These are phyloP conservation scores for Stellera chamaejasme DNA, from an alignment of 345 rosid genomes.

Conservation along the genomic window DNA sequence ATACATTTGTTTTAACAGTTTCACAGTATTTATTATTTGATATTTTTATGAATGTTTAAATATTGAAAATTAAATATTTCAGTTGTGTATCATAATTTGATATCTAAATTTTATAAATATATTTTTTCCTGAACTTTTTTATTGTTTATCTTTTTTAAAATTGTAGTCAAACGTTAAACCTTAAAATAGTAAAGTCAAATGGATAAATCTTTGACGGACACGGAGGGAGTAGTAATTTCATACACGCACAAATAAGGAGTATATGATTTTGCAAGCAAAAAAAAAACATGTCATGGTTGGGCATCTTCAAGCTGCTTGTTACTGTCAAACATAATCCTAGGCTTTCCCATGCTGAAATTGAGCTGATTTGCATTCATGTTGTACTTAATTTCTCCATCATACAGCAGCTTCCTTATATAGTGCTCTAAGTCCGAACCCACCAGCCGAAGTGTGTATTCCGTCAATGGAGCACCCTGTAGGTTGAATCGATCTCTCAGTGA, in stretches of 20 bases:
- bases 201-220: too few species aligned
- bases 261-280: constrained; percentile 9
- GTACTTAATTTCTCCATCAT: constrained; percentile 83
- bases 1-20: too few species aligned
- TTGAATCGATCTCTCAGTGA: background rate
- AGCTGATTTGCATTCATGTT: constrained; percentile 74
- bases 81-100: too few species aligned
- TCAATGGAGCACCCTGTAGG: constrained; percentile 79
- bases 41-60: too few species aligned
- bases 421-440: constrained; percentile 92
- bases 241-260: background rate
- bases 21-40: too few species aligned
- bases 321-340: constrained; percentile 44
- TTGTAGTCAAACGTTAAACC: too few species aligned
- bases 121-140: too few species aligned
- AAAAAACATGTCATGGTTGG: constrained; percentile 9
- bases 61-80: too few species aligned
- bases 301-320: constrained; percentile 28
- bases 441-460: constrained; percentile 80
- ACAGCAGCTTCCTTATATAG: constrained; percentile 79
- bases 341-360: constrained; percentile 94
- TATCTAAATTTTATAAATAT: too few species aligned
- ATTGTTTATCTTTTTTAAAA: too few species aligned
- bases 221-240: too few species aligned
- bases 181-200: too few species aligned